Percentiles rank a stretch among this genome's conserved stretches.
Evolutionary conservation across 768 basidiomycete species (phyloP).

Genomic region (button mushroom (Agaricus bisporus)): DNA sequence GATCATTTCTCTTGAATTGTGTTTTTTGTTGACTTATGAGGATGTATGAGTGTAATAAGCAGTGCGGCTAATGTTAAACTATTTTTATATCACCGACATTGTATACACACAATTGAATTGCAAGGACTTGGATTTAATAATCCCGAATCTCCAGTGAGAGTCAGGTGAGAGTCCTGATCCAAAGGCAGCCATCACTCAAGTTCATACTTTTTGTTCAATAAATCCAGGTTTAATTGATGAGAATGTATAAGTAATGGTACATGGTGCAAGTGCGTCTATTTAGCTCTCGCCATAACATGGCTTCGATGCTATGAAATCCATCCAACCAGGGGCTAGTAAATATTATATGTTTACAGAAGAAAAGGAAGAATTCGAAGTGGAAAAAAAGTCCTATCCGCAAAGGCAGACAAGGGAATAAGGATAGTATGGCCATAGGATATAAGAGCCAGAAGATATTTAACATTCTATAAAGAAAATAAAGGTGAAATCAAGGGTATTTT

Average conservation of each 20-base stretch:
- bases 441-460: not conserved
- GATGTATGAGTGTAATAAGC: not conserved
- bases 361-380: not conserved
- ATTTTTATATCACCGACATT: too few relatives aligned
- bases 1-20: not conserved
- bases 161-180: too few relatives aligned
- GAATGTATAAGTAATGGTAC: slow-evolving; percentile 5
- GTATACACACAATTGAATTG: too few relatives aligned
- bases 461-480: not conserved
- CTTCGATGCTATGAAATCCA: slow-evolving; percentile 3
- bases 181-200: too few relatives aligned
- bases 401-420: slow-evolving; percentile 4
- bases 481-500: not conserved
- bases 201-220: too few relatives aligned
- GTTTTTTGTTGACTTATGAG: not conserved
- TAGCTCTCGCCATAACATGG: slow-evolving; percentile 2
- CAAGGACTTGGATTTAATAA: too few relatives aligned
- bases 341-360: not conserved
- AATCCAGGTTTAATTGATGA: not conserved
- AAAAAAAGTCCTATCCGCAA: not conserved
- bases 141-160: too few relatives aligned
- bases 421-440: not conserved
- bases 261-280: slow-evolving; percentile 3
- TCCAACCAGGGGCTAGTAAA: slow-evolving; percentile 5
- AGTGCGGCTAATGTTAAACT: too few relatives aligned